Base-by-base conservation (phyloP, 345 rosid species). In the Turritis glabra region DNA sequence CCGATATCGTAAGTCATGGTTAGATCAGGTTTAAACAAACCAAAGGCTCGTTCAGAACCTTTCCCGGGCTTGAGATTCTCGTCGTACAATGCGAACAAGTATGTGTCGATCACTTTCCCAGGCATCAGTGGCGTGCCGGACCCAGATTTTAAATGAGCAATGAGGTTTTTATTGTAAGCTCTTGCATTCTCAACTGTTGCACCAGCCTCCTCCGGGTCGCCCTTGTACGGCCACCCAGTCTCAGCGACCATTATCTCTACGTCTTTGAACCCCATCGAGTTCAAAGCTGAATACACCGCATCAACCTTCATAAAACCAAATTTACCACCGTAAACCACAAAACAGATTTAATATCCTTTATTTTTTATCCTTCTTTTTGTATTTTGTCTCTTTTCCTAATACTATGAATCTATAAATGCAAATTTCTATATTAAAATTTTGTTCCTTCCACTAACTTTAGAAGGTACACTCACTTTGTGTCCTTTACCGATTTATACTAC, bases 201-300 rank as follows among this genome's bases (percentile, higher is more conserved):
- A 0, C 89, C 97, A 1, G 81, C 90, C 80, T 95, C 96, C 12
- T 83, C 58, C 48, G 41, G 68, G 71, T 92, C 99, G 44, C 99
- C 99, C 61, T 84, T 87, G 80, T 90, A 95, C 3, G 99, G 94
- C 99, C 99, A 95, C 1, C 99, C 99, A 4, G 97, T 95, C 83
- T 95, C 98, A 7, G 97, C 97, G 8, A 95, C 97, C 73, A 86
- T 76, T 25, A 95, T 95, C 73, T 95, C 97, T 41, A 95, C 93
- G 66, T 84, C 71, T 69, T 86, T 86, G 63, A 82, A 92, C 7
- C 92, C 97, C 80, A 89, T 64, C 0, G 89, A 46, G 30, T 76
- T 77, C 62, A 92, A 69, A 1, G 99, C 99, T 62, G 97, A 86
- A 44, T 70, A 79, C 57, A 90, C 87, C 2, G 94, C 96, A 85